Evolutionary conservation across 208 protist species (phyloP), one percentile per base, ranked within the genome.

Genomic region (Acanthamoeba triangularis): DNA sequence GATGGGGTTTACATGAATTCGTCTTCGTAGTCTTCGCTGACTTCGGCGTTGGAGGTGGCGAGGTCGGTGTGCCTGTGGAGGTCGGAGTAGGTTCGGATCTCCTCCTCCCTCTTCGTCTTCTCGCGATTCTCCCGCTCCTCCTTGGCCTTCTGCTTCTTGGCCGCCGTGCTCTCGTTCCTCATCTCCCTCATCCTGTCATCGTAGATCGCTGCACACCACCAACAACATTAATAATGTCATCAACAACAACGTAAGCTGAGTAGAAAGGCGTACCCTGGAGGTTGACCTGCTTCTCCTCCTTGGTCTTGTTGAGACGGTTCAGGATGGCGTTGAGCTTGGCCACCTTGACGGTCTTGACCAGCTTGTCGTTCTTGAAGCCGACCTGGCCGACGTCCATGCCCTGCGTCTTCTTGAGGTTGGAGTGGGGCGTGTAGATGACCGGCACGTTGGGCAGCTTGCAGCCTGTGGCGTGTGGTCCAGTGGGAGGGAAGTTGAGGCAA

Each of bases 391-490:
- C 98, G 28, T 98, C 99, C 99, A 99, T 99, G 76, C 97, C 98
- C 28, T 96, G 96, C 6, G 98, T 99, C 97, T 99, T 99, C 82
- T 99, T 98, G 54, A 99, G 97, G 97, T 99, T 99, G 92, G 98
- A 97, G 98, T 98, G 99, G 52, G 99, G 98, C 11, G 99, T 99
- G 97, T 99, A 99, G 18, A 99, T 98, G 11, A 99, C 96, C 61
- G 95, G 94, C 8, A 99, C 97, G 91, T 98, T 85, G 52, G 63
- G 65, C 97, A 96, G 59, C 90, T 99, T 98, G 80, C 94, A 97
- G 7, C 97, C 97, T 97, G 54, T 2, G 61, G 74, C 41, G 56
- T 25, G 30, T 11, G 28, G 6, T 67, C 3, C 61, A 41, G 37
- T 41, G 1, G n/a, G n/a, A 41, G 37, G 3, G 3, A 41, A 67